These are phyloP conservation scores for Corynascus novoguineensis DNA, from an alignment of 495 filamentous ascomycete species.

Conservation along the genomic window DNA sequence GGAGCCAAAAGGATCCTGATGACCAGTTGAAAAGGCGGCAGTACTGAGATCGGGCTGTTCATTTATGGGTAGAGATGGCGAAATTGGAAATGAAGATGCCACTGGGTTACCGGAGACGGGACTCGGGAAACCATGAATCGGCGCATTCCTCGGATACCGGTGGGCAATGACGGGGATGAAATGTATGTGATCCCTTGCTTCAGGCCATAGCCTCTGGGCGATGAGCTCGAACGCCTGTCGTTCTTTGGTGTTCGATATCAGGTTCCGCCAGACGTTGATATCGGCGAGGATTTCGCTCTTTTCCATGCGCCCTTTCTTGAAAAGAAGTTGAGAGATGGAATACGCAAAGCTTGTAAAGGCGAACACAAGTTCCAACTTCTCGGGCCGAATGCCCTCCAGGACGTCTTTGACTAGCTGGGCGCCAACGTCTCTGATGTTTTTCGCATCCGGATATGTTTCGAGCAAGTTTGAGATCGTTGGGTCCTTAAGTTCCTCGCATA, in stretches of 20 bases:
- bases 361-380: not conserved
- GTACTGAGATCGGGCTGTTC: too few species aligned
- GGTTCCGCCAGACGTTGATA: not conserved
- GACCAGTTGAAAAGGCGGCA: too few species aligned
- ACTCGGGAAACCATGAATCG: too few species aligned
- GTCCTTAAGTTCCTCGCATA: not conserved
- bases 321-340: not conserved
- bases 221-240: not conserved
- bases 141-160: too few species aligned
- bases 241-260: not conserved
- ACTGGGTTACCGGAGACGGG: too few species aligned
- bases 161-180: too few species aligned
- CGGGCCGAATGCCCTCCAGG: not conserved
- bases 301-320: not conserved
- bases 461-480: not conserved
- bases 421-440: not conserved
- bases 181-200: not conserved
- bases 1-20: too few species aligned
- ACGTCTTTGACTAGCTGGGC: not conserved
- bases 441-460: not conserved
- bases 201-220: not conserved
- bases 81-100: too few species aligned
- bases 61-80: too few species aligned
- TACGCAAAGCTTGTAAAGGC: not conserved
- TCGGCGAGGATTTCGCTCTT: not conserved